Conservation (phyloP, 768 basidiomycete genomes). For the Boletus pseudo-olivaceus region DNA sequence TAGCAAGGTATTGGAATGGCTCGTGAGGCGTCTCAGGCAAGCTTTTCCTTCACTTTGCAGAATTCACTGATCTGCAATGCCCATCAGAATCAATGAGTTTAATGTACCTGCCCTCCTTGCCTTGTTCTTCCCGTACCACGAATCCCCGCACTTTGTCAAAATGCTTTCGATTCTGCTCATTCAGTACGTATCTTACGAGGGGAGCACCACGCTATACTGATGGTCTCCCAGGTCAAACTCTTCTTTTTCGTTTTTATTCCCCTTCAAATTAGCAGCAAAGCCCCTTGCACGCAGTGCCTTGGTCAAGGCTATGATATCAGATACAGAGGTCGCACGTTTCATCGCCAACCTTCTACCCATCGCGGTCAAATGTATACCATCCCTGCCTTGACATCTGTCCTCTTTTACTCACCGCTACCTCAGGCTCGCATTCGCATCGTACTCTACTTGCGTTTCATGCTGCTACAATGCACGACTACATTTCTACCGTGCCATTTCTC, state of each 20-base stretch:
- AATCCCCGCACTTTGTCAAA: conserved; percentile 90
- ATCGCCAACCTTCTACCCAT: conserved; percentile 61
- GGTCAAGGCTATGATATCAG: conserved; percentile 72
- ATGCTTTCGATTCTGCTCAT: conserved; percentile 85
- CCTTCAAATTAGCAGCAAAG: conserved; percentile 75
- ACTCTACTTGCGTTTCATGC: conserved; percentile 81
- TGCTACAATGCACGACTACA: conserved; percentile 73
- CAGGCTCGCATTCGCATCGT: conserved; percentile 51
- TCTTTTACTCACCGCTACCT: conserved; percentile 3
- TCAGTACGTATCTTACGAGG: conserved; percentile 41
- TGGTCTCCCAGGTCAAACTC: conserved; percentile 48
- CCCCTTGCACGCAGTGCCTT: conserved; percentile 69
- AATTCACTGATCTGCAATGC: neutral
- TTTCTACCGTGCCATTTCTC: conserved; percentile 53
- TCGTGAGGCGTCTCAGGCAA: conserved; percentile 88
- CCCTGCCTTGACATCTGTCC: neutral
- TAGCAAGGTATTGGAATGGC: conserved; percentile 88
- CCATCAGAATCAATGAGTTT: conserved; percentile 82
- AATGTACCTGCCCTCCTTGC: conserved; percentile 75
- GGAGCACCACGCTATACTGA: neutral
- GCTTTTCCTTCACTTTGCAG: conserved; percentile 12
- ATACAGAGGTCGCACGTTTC: conserved; percentile 70
- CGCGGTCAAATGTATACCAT: conserved; percentile 42
- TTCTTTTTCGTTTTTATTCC: conserved; percentile 63
- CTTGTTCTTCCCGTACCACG: conserved; percentile 92